Base-by-base conservation (phyloP, 495 filamentous ascomycete species). In the Daldinia decipiens region DNA sequence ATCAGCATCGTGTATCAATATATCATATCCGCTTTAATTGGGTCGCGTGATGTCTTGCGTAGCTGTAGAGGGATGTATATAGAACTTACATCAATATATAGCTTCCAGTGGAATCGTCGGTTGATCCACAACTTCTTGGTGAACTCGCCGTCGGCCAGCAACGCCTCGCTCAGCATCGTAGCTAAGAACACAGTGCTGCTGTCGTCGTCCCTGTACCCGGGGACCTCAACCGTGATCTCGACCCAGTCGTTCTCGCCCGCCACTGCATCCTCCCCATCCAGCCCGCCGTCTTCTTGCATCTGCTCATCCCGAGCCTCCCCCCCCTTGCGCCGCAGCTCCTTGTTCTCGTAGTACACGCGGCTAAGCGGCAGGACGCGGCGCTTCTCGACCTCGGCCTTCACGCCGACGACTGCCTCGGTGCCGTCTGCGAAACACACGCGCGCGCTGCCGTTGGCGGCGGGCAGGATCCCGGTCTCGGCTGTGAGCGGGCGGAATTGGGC, bases 381-480 rank as follows among this genome's bases (percentile, higher is more conserved):
- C 8, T 80, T 60, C 81, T 97, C 93, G 6, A 98, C 92, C 78
- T 98, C 95, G 3, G 89, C 93, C 79, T 98, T 98, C 54, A 98
- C 90, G 34, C 95, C 95, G 21, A 97, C 95, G 65, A 98, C 89
- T 6, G 94, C 95, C 80, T 99, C 95, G 1, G 92, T 95, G 47
- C 96, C 96, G 77, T 98, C 95, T 12, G 93, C 92, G 79, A 97
- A 97, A 62, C 94, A 95, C 51, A 99, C 87, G 40, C 96, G 89
- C 65, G 95, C 94, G 80, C 91, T 94, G 53, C 96, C 95, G 77
- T 98, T 97, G 26, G 94, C 89, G 57, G 88, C 88, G 0, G 96
- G 94, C 0, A 99, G 88, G 57, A 98, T 93, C 40, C 91, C 91
- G 6, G 91, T 90, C 80, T 98, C 96, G 64, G 96, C 96, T 11